A percentile compares a stretch with the other conserved stretches of the same genome.
Conservation (phyloP, 257 asterid genomes). For the Solanum clarkiae region DNA sequence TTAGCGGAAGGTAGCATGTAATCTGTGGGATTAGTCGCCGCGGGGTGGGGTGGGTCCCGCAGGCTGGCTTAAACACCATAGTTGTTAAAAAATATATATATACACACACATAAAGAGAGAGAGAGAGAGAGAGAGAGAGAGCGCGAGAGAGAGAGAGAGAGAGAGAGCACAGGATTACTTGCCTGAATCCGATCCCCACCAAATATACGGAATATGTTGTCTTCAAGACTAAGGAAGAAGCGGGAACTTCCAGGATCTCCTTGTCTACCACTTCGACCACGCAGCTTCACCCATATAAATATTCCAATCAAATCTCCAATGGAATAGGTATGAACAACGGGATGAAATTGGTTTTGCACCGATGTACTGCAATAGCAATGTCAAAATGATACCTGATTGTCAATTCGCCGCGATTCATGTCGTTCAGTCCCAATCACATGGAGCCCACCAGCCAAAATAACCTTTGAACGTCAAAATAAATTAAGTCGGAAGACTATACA, state of each 20-base stretch:
- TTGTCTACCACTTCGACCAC: constrained; percentile 99
- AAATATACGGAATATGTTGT: constrained; percentile 90
- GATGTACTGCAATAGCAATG: not conserved
- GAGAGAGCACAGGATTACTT: not conserved
- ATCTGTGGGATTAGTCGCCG: not conserved
- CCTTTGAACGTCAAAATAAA: constrained; percentile 28
- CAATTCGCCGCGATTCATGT: constrained; percentile 97
- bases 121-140: no score
- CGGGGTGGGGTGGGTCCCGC: not conserved
- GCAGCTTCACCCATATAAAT: constrained; percentile 37
- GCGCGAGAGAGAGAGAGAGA: no score
- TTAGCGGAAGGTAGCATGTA: not conserved
- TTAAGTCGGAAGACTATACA: not conserved
- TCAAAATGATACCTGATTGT: constrained; percentile 64
- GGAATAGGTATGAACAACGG: not conserved
- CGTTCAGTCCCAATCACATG: constrained; percentile 99
- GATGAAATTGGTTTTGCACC: not conserved
- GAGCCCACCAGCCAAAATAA: constrained; percentile 87
- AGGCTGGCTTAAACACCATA: not conserved
- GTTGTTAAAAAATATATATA: not conserved
- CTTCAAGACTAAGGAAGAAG: constrained; percentile 97
- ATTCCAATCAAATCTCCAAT: not conserved
- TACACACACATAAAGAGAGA: no score
- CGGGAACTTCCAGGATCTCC: constrained; percentile 99
- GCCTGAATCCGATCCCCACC: constrained; percentile 99